Evolutionary conservation across 345 rosid genomes (phyloP).

Genomic region (Noccaea caerulescens): DNA sequence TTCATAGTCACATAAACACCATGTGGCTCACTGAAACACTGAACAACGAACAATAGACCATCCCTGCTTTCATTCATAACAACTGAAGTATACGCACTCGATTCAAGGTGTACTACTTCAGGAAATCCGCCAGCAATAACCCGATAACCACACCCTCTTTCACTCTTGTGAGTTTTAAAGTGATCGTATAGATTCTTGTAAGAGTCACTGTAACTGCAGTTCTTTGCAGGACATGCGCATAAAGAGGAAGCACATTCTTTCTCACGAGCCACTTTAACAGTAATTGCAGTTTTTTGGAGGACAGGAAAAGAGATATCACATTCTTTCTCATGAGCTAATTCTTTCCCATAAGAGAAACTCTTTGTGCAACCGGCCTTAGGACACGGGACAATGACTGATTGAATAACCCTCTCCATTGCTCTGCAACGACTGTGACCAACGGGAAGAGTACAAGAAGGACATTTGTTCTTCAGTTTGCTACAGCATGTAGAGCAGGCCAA

Average conservation of each 20-base stretch:
- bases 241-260: slow-evolving; percentile 37
- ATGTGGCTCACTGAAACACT: slow-evolving; percentile 17
- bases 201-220: slow-evolving; percentile 51
- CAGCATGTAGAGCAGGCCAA: slow-evolving; percentile 56
- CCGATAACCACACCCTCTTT: no score
- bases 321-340: slow-evolving; percentile 46
- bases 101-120: not conserved
- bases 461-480: slow-evolving; percentile 46
- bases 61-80: slow-evolving; percentile 19
- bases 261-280: no score
- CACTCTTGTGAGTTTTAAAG: slow-evolving; percentile 28
- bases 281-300: no score
- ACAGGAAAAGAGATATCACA: no score
- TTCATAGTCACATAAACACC: slow-evolving; percentile 35
- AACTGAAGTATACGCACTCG: not conserved
- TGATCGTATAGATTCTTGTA: slow-evolving; percentile 44
- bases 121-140: not conserved
- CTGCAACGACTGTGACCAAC: slow-evolving; percentile 55
- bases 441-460: slow-evolving; percentile 49
- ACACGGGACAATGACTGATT: slow-evolving; percentile 46
- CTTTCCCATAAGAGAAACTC: slow-evolving; percentile 38
- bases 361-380: slow-evolving; percentile 50
- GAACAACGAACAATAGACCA: slow-evolving; percentile 40
- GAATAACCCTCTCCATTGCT: slow-evolving; percentile 55
- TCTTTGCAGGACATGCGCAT: slow-evolving; percentile 50